A percentile compares a stretch with the other conserved stretches of the same genome.
These are phyloP conservation scores for Corymbia citriodora DNA, from an alignment of 441 rosid species.

Conservation along the genomic window DNA sequence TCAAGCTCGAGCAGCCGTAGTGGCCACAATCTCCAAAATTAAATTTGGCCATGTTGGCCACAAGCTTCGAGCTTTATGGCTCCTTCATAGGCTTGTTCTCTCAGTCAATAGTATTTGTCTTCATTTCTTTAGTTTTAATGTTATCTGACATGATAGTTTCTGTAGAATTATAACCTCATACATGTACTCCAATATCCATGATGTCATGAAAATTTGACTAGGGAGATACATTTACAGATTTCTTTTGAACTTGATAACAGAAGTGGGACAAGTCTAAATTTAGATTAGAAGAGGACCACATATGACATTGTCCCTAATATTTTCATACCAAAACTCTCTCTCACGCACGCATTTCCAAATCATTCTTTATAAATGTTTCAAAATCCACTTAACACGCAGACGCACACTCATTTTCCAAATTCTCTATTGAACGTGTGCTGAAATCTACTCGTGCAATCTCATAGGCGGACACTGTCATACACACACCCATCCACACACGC, in stretches of 20 bases:
- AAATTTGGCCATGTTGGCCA: not conserved
- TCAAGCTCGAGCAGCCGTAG: not conserved
- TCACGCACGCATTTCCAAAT: not conserved
- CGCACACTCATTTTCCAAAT: not conserved
- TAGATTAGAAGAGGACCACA: not conserved
- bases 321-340: not conserved
- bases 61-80: not conserved
- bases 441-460: not conserved
- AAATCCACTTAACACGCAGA: not conserved
- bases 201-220: not conserved
- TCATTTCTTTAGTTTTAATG: not conserved
- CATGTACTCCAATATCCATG: not conserved
- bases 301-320: not conserved
- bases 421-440: not conserved
- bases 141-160: not conserved
- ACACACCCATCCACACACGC: not conserved
- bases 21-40: not conserved
- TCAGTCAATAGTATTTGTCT: not conserved
- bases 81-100: not conserved
- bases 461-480: not conserved
- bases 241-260: too few relatives aligned
- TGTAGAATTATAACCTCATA: not conserved
- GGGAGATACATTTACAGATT: too few relatives aligned
- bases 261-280: not conserved
- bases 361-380: not conserved